A percentile compares a stretch with the other conserved stretches of the same genome.
These are phyloP conservation scores for Alternaria triticina DNA, from an alignment of 2,329 filamentous ascomycete genomes.

Conservation along the genomic window DNA sequence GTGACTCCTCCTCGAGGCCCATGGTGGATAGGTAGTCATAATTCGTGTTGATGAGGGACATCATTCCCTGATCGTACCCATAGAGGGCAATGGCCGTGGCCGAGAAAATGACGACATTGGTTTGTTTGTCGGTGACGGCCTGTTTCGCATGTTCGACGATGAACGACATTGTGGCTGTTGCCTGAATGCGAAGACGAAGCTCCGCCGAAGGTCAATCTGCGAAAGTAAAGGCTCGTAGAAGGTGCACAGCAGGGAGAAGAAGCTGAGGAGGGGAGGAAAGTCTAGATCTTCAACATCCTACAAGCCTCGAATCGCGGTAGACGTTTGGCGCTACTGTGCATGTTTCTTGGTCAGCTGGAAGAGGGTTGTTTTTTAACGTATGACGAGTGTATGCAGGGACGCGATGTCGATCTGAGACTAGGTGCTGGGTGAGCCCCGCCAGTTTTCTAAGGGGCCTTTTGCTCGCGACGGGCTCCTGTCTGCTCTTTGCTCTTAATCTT, in stretches of 20 bases:
- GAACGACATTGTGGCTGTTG: conserved; percentile 9
- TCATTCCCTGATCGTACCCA: conserved; percentile 60
- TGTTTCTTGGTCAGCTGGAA: conserved; percentile 23
- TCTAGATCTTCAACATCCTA: not conserved
- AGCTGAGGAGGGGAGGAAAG: not conserved
- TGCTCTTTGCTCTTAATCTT: not conserved
- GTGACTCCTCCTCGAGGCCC: conserved; percentile 58
- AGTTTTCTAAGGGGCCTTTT: conserved; percentile 3
- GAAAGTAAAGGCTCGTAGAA: not conserved
- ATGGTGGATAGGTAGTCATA: conserved; percentile 63
- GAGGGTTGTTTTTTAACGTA: conserved; percentile 9
- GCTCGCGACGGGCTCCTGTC: not conserved
- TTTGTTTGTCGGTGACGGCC: conserved; percentile 48
- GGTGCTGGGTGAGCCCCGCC: conserved; percentile 12
- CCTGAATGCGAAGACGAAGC: not conserved
- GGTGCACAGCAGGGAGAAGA: not conserved
- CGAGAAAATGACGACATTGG: conserved; percentile 60
- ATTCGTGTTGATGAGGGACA: conserved; percentile 62
- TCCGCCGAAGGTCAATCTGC: not conserved
- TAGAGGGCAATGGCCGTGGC: conserved; percentile 62
- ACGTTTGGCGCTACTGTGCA: conserved; percentile 1
- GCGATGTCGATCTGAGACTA: conserved; percentile 19
- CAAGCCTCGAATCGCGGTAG: not conserved
- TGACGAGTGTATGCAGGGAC: conserved; percentile 26
- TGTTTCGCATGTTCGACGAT: conserved; percentile 4